Evolutionary conservation across 148 eudicot genomes (phyloP).

Genomic region (Polygonum maritimum): DNA sequence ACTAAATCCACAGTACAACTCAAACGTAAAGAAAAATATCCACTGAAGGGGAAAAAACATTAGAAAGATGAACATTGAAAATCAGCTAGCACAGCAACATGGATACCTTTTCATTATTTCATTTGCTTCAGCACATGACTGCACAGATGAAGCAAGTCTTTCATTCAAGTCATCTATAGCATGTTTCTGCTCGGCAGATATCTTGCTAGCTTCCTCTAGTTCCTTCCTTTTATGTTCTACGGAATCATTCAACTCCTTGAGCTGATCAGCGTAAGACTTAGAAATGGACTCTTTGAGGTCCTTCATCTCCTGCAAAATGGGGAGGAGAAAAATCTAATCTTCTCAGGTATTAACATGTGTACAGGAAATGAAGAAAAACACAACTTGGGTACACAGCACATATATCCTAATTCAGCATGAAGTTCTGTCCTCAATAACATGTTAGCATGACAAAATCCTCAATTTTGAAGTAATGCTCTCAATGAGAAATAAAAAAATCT

Average conservation of each 20-base stretch:
- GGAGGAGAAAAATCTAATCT: not conserved
- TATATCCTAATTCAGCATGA: not conserved
- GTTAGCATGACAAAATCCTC: not conserved
- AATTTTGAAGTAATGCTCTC: not conserved
- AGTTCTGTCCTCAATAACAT: not conserved
- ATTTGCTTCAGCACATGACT: constrained; percentile 76
- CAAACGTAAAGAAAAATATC: not conserved
- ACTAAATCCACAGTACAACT: not conserved
- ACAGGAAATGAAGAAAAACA: not conserved
- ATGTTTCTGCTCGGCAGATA: constrained; percentile 69
- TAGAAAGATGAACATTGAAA: not conserved
- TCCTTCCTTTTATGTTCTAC: constrained; percentile 61
- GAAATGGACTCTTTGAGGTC: constrained; percentile 61
- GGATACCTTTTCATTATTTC: constrained; percentile 65
- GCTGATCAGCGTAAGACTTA: constrained; percentile 44
- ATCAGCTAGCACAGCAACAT: not conserved
- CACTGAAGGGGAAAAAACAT: not conserved
- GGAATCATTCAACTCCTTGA: constrained; percentile 45
- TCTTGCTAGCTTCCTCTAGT: constrained; percentile 40
- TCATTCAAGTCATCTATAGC: constrained; percentile 68
- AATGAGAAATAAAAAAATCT: not conserved
- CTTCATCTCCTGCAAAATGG: constrained; percentile 56
- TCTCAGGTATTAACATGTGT: not conserved
- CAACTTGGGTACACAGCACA: not conserved
- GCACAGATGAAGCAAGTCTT: constrained; percentile 65